Conservation (phyloP, 345 rosid genomes). For the Citrus glauca region DNA sequence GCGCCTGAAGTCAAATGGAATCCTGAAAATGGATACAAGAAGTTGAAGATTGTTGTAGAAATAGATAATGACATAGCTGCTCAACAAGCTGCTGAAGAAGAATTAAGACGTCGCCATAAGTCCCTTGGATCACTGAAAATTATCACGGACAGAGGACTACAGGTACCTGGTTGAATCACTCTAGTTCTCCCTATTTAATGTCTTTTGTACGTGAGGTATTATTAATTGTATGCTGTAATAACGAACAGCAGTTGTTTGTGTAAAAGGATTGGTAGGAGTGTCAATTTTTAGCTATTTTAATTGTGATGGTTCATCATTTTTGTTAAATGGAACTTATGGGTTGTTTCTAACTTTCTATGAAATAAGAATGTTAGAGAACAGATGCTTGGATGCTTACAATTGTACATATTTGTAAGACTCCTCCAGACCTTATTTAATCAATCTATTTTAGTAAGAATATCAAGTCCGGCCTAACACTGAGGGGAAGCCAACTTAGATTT, state of each 20-base stretch:
- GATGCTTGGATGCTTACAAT: neutral
- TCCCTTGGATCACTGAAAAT: slow-evolving; percentile 67
- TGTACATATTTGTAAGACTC: neutral
- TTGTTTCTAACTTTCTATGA: neutral
- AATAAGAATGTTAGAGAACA: neutral
- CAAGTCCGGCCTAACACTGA: neutral
- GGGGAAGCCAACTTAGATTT: neutral
- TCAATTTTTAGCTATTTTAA: neutral
- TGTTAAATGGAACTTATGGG: neutral
- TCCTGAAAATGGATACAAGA: slow-evolving; percentile 76
- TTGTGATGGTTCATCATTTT: neutral
- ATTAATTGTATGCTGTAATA: neutral
- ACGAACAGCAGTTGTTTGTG: neutral
- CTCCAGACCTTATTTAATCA: neutral
- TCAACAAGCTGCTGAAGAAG: slow-evolving; percentile 65
- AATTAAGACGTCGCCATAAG: slow-evolving; percentile 75
- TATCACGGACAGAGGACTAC: slow-evolving; percentile 75
- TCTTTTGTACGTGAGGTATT: neutral
- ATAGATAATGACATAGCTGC: slow-evolving; percentile 79
- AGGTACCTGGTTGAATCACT: slow-evolving; percentile 40
- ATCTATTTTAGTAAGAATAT: neutral
- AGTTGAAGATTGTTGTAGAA: slow-evolving; percentile 83
- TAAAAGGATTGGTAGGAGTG: neutral
- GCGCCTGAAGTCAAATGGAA: slow-evolving; percentile 85
- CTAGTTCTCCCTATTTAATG: neutral